A percentile compares a stretch with the other conserved stretches of the same genome.
Conservation (phyloP, 1,139 yeast species). For the Blastobotrys apis region DNA sequence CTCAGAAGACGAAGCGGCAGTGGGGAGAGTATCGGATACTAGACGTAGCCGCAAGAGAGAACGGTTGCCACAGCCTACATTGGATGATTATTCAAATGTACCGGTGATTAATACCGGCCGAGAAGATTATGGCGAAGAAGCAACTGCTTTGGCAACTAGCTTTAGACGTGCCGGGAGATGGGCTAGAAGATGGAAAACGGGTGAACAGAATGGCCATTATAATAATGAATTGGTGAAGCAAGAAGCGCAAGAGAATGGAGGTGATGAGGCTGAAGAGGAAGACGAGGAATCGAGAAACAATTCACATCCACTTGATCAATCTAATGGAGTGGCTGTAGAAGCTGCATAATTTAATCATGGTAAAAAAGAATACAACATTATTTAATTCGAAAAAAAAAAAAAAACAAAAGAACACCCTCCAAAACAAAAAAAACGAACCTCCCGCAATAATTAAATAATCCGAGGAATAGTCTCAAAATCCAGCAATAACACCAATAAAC, state of each 20-base stretch:
- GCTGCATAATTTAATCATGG: no score
- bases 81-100: slow-evolving; percentile 3
- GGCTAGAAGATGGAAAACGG: slow-evolving; percentile 23
- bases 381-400: no score
- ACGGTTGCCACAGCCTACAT: neutral
- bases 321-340: no score
- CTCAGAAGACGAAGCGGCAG: slow-evolving; percentile 29
- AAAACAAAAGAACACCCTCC: no score
- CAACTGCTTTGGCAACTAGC: slow-evolving; percentile 22
- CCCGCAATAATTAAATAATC: no score
- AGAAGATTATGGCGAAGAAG: slow-evolving; percentile 30
- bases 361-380: no score
- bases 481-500: slow-evolving; percentile 4
- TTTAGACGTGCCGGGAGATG: slow-evolving; percentile 27
- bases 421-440: no score
- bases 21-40: slow-evolving; percentile 3
- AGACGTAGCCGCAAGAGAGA: slow-evolving; percentile 1
- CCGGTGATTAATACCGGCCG: slow-evolving; percentile 8
- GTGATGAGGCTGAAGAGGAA: neutral
- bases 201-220: slow-evolving; percentile 10
- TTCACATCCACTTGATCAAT: no score
- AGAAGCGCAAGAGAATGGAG: slow-evolving; percentile 1
- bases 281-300: no score
- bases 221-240: neutral
- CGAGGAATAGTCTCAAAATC: slow-evolving; percentile 7